Percentiles rank a stretch among this genome's conserved stretches.
Evolutionary conservation across 2,329 filamentous ascomycete species (phyloP).

Genomic region (Passalora sequoiae): DNA sequence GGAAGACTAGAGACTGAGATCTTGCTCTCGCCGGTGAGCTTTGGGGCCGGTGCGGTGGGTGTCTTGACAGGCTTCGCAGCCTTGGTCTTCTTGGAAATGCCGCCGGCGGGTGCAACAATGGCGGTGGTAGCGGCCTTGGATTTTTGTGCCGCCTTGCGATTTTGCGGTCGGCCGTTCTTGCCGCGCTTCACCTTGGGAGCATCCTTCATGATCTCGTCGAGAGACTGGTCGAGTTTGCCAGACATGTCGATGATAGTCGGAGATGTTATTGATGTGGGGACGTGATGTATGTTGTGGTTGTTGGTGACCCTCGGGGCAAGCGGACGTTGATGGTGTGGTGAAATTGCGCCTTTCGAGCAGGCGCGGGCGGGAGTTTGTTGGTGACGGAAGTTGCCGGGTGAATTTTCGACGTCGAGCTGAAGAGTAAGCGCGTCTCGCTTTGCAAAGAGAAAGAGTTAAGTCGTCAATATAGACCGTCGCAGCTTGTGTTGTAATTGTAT

Average conservation of each 20-base stretch:
- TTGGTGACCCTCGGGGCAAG: not conserved
- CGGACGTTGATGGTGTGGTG: not conserved
- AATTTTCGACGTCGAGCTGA: not conserved
- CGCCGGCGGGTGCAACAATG: slow-evolving; percentile 67
- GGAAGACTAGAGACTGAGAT: slow-evolving; percentile 99
- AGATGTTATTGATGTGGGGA: slow-evolving; percentile 11
- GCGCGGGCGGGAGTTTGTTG: not conserved
- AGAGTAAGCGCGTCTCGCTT: slow-evolving; percentile 2
- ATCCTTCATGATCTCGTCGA: slow-evolving; percentile 92
- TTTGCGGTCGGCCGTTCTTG: slow-evolving; percentile 38
- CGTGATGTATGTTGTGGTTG: not conserved
- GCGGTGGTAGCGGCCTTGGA: slow-evolving; percentile 42
- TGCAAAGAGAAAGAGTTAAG: not conserved
- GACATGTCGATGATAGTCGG: slow-evolving; percentile 59
- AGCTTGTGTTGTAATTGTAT: not conserved
- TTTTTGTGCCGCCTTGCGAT: slow-evolving; percentile 47
- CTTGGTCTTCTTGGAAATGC: slow-evolving; percentile 69
- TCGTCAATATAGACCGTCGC: not conserved
- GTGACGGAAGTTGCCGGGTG: not conserved
- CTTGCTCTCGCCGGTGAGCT: slow-evolving; percentile 71
- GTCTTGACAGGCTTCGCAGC: slow-evolving; percentile 50
- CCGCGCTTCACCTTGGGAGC: slow-evolving; percentile 49
- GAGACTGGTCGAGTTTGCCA: slow-evolving; percentile 92
- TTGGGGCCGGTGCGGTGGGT: slow-evolving; percentile 57
- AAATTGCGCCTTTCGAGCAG: not conserved